Conservation (phyloP, 805 yeast genomes). For the Metschnikowia cerradonensis region DNA sequence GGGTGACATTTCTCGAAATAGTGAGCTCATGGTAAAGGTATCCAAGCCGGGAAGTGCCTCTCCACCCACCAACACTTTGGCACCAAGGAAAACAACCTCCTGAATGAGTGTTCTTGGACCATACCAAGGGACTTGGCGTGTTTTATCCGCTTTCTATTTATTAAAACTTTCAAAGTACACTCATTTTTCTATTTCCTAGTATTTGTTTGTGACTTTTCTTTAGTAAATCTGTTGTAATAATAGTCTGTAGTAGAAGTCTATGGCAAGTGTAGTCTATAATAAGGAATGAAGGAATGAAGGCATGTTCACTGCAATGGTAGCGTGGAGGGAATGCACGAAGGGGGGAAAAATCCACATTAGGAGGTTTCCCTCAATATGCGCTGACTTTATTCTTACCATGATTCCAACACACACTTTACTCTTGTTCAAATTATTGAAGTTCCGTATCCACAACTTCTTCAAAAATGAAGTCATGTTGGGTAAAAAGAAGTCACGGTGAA, state of each 20-base stretch:
- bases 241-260: no score
- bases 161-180: no score
- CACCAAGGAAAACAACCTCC: conserved; percentile 66
- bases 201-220: no score
- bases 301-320: no score
- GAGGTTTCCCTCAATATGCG: no score
- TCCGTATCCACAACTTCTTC: conserved; percentile 60
- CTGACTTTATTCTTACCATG: conserved; percentile 66
- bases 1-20: conserved; percentile 55
- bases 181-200: no score
- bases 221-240: no score
- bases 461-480: conserved; percentile 46
- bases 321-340: no score
- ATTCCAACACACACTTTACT: conserved; percentile 75
- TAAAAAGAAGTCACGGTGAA: conserved; percentile 40
- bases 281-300: no score
- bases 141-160: no score
- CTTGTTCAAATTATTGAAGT: conserved; percentile 63
- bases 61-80: conserved; percentile 62
- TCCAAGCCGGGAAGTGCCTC: conserved; percentile 52
- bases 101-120: conserved; percentile 56
- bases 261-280: no score
- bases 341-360: no score
- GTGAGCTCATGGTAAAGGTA: conserved; percentile 64
- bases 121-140: conserved; percentile 58